A percentile compares a stretch with the other conserved stretches of the same genome.
phyloP scores from a whole-genome alignment of 1,284 basidiomycete species.

The Malassezia slooffiae region DNA sequence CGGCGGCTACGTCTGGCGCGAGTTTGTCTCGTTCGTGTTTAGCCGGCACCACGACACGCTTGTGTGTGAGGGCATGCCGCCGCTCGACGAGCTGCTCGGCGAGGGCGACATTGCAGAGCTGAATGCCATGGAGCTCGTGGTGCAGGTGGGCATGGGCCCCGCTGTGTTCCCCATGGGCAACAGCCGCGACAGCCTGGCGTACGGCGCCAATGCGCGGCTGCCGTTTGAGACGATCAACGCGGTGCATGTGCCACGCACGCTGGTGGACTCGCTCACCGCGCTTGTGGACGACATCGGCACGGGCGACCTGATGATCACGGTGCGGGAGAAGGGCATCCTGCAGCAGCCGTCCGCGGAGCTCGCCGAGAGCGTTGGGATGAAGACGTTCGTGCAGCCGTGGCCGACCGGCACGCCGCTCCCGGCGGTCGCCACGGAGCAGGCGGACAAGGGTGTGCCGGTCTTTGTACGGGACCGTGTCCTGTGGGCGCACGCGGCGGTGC shows the following conservation, averaged over 20 bases:
- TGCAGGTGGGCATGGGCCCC: slow-evolving; percentile 33
- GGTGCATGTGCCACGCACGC: slow-evolving; percentile 23
- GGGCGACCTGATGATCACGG: slow-evolving; percentile 38
- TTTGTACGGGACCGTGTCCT: slow-evolving; percentile 51
- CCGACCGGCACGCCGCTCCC: slow-evolving; percentile 9
- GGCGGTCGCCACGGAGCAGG: slow-evolving; percentile 1
- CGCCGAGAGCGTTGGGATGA: slow-evolving; percentile 19
- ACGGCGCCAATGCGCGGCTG: background rate
- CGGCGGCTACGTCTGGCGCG: slow-evolving; percentile 10
- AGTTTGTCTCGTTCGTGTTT: slow-evolving; percentile 9
- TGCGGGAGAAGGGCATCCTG: slow-evolving; percentile 33
- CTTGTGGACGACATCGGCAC: slow-evolving; percentile 37
- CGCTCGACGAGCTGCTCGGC: background rate
- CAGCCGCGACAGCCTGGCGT: background rate
- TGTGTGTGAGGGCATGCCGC: background rate
- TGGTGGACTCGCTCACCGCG: slow-evolving; percentile 24
- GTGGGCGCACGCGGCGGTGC: slow-evolving; percentile 59
- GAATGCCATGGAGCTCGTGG: slow-evolving; percentile 28
- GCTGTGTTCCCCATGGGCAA: slow-evolving; percentile 11
- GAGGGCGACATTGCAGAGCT: background rate
- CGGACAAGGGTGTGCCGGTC: slow-evolving; percentile 10
- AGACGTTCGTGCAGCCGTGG: slow-evolving; percentile 13
- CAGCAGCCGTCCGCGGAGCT: slow-evolving; percentile 10
- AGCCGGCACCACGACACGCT: slow-evolving; percentile 8
- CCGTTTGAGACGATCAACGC: slow-evolving; percentile 28